phyloP scores from a whole-genome alignment of 495 filamentous ascomycete genomes.

The Penicillium cinerascens region DNA sequence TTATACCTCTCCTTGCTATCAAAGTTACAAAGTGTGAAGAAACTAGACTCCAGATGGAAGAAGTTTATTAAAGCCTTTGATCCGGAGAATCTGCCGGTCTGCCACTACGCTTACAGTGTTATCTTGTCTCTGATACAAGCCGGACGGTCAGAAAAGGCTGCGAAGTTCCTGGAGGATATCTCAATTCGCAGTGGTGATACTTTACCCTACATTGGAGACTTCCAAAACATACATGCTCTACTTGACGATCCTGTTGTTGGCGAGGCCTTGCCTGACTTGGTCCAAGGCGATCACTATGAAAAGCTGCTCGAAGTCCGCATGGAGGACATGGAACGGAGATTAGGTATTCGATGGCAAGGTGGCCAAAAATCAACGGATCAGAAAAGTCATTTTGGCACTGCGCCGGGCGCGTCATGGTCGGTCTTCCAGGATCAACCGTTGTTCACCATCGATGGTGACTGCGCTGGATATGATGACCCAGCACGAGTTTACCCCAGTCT shows the following conservation, averaged over 20 bases:
- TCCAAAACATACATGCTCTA: constrained; percentile 13
- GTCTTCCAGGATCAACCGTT: constrained; percentile 25
- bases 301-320: constrained; percentile 25
- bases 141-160: constrained; percentile 17
- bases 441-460: constrained; percentile 27
- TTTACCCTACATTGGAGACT: constrained; percentile 25
- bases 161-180: constrained; percentile 21
- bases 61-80: constrained; percentile 10
- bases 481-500: constrained; percentile 31
- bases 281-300: constrained; percentile 18
- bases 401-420: constrained; percentile 9
- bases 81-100: not conserved
- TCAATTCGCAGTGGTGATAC: constrained; percentile 21
- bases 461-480: constrained; percentile 23
- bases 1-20: constrained; percentile 26
- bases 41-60: constrained; percentile 20
- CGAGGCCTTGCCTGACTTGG: constrained; percentile 20
- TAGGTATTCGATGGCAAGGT: constrained; percentile 29
- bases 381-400: constrained; percentile 15
- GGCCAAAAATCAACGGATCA: constrained; percentile 5
- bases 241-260: constrained; percentile 15
- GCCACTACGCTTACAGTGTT: constrained; percentile 24
- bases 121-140: constrained; percentile 17
- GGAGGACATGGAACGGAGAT: constrained; percentile 25
- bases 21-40: constrained; percentile 9